Base-by-base conservation (phyloP, 768 basidiomycete species). In the Sutorius australiensis region DNA sequence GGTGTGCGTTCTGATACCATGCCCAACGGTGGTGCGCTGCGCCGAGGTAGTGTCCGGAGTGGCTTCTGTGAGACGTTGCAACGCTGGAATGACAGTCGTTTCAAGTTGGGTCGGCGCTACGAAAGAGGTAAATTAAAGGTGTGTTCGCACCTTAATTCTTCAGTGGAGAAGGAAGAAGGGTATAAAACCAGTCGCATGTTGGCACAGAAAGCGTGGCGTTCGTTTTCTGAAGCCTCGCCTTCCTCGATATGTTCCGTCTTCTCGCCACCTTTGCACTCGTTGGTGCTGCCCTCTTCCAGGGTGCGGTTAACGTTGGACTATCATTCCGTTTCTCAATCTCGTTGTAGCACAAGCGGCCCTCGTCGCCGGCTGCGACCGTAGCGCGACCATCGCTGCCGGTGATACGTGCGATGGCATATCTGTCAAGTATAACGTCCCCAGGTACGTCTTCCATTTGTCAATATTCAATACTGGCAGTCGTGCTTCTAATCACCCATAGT, bases 331-430 rank as follows among this genome's bases (percentile, higher is more conserved):
- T 51, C 36, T 54, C n/a, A 53, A 7, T 19, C 13, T 24, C 6
- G 82, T 16, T 63, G 65, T 55, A 30, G 84, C 84, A 62, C 81
- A 77, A 24, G 73, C 72, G 5, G 9, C 53, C 11, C 56, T 72
- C 50, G 76, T 76, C 33, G 56, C 63, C 46, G 61, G 69, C 40
- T 89, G 88, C 65, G 72, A 77, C 16, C 81, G 88, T 57, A 75
- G 65, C n/a, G 83, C 83, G 64, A 84, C 79, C 47, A 76, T 89
- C 48, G 60, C 70, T 54, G 60, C 63, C 6, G 81, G 80, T 33
- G 83, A 88, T 62, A 79, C 76, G 52, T 90, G 88, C 65, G n/a
- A 89, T 68, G 61, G 55, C 50, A 89, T 90, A 67, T 87, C 83
- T 58, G 77, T 79, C 34, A 65, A 75, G 17, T 59, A 84, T 61